phyloP scores from a whole-genome alignment of 225 moss, liverwort and hornwort genomes.

The Pleurozium schreberi region DNA sequence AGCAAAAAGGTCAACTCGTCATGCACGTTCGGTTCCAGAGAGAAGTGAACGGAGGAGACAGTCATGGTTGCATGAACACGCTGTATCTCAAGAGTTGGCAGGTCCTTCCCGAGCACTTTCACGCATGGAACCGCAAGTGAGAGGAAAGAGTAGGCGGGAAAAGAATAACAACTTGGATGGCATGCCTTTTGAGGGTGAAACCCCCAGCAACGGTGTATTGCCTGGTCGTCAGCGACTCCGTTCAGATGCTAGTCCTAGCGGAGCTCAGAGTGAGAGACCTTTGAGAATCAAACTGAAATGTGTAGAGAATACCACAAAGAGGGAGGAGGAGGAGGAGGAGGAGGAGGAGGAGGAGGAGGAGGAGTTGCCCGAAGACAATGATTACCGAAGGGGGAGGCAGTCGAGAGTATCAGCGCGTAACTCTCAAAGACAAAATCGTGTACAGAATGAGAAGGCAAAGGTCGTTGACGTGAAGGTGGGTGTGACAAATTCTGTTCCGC shows the following conservation, averaged over 20 bases:
- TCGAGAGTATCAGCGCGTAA: conserved; percentile 16
- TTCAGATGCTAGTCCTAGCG: conserved; percentile 6
- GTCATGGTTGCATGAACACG: conserved; percentile 17
- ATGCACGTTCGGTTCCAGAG: conserved; percentile 44
- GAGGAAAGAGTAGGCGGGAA: conserved; percentile 8
- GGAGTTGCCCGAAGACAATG: conserved; percentile 9
- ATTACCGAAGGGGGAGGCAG: conserved; percentile 14
- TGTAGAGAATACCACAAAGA: conserved; percentile 22
- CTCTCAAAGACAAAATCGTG: conserved; percentile 11
- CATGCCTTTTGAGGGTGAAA: conserved; percentile 8
- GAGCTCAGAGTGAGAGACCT: conserved; percentile 11
- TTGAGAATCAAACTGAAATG: conserved; percentile 32
- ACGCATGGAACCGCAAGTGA: background rate
- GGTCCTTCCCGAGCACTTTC: conserved; percentile 17
- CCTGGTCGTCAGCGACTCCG: conserved; percentile 18
- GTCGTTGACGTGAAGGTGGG: conserved; percentile 31
- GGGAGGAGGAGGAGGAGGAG: conserved; percentile 1
- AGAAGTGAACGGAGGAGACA: conserved; percentile 15
- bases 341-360: conserved; percentile 1
- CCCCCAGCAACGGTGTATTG: conserved; percentile 1
- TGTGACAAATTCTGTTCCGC: conserved; percentile 17
- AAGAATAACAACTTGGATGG: conserved; percentile 9
- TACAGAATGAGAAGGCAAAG: conserved; percentile 36
- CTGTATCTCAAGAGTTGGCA: conserved; percentile 33
- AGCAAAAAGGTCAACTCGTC: conserved; percentile 34